A percentile compares a stretch with the other conserved stretches of the same genome.
phyloP scores from a whole-genome alignment of 768 basidiomycete species.

The Xerocomellus intermedius region DNA sequence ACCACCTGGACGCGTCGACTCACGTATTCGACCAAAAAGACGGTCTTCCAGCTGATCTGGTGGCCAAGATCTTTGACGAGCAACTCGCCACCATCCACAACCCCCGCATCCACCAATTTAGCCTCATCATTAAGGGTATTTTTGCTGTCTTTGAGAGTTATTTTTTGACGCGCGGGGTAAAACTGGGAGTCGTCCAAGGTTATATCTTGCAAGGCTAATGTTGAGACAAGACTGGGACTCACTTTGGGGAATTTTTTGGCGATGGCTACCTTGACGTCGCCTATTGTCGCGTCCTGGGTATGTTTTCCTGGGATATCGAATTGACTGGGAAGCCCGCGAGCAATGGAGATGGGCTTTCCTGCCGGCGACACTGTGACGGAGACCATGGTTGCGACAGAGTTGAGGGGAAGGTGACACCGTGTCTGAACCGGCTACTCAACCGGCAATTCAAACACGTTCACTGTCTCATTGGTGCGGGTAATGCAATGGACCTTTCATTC shows the following conservation, averaged over 20 bases:
- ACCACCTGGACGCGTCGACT: constrained; percentile 29
- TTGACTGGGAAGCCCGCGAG: constrained; percentile 50
- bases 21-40: constrained; percentile 95
- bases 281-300: constrained; percentile 52
- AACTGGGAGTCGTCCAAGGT: constrained; percentile 47
- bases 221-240: background rate
- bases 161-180: constrained; percentile 66
- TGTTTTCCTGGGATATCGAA: constrained; percentile 48
- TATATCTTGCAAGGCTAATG: background rate
- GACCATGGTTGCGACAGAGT: constrained; percentile 38
- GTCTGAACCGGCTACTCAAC: background rate
- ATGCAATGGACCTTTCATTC: too few relatives aligned
- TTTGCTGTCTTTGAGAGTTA: constrained; percentile 61
- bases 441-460: background rate
- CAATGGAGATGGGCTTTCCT: constrained; percentile 45
- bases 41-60: constrained; percentile 85
- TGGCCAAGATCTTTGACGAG: constrained; percentile 87
- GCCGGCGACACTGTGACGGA: constrained; percentile 53
- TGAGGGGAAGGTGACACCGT: background rate
- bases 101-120: constrained; percentile 54
- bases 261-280: constrained; percentile 67
- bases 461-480: too few relatives aligned
- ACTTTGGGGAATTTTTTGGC: constrained; percentile 54
- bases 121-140: constrained; percentile 63
- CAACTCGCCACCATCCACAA: constrained; percentile 62